Conservation (phyloP, 176 grass and related monocot genomes). For the Guadua angustifolia region DNA sequence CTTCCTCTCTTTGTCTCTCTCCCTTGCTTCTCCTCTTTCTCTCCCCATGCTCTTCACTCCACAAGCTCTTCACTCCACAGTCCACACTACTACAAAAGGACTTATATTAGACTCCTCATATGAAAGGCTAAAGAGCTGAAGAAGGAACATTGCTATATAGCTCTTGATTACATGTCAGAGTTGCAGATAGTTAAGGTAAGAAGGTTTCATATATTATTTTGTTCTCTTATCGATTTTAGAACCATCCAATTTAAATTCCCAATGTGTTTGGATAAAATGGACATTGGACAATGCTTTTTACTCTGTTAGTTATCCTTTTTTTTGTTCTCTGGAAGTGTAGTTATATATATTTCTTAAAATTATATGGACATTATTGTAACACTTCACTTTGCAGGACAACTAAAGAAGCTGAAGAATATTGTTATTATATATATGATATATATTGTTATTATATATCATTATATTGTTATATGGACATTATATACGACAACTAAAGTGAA, state of each 20-base stretch:
- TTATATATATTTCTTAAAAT: neutral
- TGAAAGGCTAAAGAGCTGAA: conserved; percentile 92
- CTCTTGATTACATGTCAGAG: conserved; percentile 74
- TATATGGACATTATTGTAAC: conserved; percentile 33
- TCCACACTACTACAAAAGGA: too few relatives aligned
- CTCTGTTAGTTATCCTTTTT: neutral
- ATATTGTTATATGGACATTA: too few relatives aligned
- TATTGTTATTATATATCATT: too few relatives aligned
- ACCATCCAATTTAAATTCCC: conserved; percentile 9
- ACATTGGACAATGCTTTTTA: conserved; percentile 5
- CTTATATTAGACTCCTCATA: too few relatives aligned
- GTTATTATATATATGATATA: too few relatives aligned
- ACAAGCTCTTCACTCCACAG: too few relatives aligned
- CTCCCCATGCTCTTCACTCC: too few relatives aligned
- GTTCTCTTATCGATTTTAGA: conserved; percentile 31
- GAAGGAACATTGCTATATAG: conserved; percentile 93
- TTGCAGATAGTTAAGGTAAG: conserved; percentile 84
- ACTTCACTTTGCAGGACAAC: conserved; percentile 70
- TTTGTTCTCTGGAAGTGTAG: conserved; percentile 20
- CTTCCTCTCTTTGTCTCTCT: too few relatives aligned
- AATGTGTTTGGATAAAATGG: conserved; percentile 28
- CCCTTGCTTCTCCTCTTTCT: too few relatives aligned
- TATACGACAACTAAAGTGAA: too few relatives aligned
- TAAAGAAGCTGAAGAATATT: too few relatives aligned
- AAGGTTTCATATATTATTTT: conserved; percentile 12